phyloP scores from a whole-genome alignment of 2,329 filamentous ascomycete genomes.

The Pleurostoma richardsiae region DNA sequence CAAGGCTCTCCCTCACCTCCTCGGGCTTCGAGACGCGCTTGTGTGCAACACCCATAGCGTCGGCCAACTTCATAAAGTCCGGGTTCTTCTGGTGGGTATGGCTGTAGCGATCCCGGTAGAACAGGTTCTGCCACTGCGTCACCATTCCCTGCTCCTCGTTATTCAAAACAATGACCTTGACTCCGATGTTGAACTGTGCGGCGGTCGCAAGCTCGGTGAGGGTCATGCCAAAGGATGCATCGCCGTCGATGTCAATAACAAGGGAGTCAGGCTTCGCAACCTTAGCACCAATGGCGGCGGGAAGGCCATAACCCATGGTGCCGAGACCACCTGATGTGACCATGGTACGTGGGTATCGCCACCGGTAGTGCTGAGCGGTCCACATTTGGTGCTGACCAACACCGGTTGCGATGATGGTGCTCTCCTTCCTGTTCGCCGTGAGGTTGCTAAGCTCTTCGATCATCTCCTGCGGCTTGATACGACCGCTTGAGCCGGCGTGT shows the following conservation, averaged over 20 bases:
- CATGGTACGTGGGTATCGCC: conserved; percentile 87
- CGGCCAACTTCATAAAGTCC: conserved; percentile 89
- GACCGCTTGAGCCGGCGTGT: conserved; percentile 65
- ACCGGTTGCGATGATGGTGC: conserved; percentile 86
- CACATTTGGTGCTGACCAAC: conserved; percentile 99
- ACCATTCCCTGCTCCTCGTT: conserved; percentile 99
- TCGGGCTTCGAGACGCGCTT: conserved; percentile 67
- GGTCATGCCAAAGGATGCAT: conserved; percentile 99
- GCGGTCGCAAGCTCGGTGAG: conserved; percentile 91
- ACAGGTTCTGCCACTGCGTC: conserved; percentile 96
- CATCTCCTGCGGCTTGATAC: conserved; percentile 92
- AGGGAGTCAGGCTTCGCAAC: conserved; percentile 71
- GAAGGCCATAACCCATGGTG: conserved; percentile 94
- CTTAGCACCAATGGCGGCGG: conserved; percentile 92
- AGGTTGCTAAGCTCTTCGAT: conserved; percentile 87
- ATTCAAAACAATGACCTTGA: conserved; percentile 92
- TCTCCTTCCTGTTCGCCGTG: conserved; percentile 72
- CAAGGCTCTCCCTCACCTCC: conserved; percentile 71
- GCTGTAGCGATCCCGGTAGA: conserved; percentile 89
- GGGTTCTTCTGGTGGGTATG: conserved; percentile 94
- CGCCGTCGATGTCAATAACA: conserved; percentile 94
- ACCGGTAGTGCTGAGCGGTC: conserved; percentile 94
- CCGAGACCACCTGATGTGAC: conserved; percentile 94
- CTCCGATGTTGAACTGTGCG: conserved; percentile 91
- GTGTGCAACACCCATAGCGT: conserved; percentile 84